A percentile compares a stretch with the other conserved stretches of the same genome.
phyloP scores from a whole-genome alignment of 2,329 filamentous ascomycete species.

The Ascochyta fabae region DNA sequence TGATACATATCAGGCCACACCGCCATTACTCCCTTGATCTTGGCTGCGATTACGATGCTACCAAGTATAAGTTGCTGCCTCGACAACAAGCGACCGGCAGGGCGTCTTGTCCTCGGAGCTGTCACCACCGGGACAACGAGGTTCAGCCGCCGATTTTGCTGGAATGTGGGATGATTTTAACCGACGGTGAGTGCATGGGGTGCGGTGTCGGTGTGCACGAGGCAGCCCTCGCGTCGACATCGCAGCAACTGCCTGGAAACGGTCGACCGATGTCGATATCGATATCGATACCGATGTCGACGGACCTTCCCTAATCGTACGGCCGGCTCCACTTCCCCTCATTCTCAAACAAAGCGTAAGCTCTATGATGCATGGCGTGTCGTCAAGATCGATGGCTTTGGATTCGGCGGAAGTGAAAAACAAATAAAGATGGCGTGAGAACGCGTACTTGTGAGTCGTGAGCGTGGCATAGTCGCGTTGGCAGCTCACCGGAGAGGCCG shows the following conservation, averaged over 20 bases:
- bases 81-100: background rate
- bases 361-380: constrained; percentile 6
- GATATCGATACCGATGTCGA: constrained; percentile 1
- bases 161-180: background rate
- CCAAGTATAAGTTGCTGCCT: background rate
- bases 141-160: background rate
- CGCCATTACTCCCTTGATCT: background rate
- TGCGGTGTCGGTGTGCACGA: constrained; percentile 3
- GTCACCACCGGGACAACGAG: background rate
- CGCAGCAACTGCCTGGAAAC: background rate
- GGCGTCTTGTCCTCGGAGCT: background rate
- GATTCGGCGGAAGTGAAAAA: background rate
- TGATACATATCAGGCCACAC: background rate
- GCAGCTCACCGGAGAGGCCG: constrained; percentile 1
- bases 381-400: constrained; percentile 8
- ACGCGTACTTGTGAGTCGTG: constrained; percentile 9
- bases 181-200: background rate
- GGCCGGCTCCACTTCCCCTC: constrained; percentile 15
- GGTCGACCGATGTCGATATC: constrained; percentile 4
- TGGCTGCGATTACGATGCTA: background rate
- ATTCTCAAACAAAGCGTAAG: constrained; percentile 11
- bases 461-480: constrained; percentile 14
- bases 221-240: constrained; percentile 5
- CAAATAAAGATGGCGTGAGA: background rate
- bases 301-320: constrained; percentile 6